Percentiles rank a stretch among this genome's conserved stretches.
phyloP scores from a whole-genome alignment of 805 yeast genomes.

The Starmera amethionina region DNA sequence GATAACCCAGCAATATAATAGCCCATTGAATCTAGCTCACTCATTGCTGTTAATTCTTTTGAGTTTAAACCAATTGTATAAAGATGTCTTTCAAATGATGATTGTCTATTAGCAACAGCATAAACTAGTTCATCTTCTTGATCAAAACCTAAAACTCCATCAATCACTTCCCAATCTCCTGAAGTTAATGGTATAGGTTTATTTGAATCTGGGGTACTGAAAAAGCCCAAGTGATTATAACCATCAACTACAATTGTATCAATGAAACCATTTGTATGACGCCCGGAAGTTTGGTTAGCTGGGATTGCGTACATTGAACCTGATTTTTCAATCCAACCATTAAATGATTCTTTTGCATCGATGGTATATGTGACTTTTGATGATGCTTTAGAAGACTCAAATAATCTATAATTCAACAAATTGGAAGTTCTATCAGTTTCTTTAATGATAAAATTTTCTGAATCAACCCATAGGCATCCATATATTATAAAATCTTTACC shows the following conservation, averaged over 20 bases:
- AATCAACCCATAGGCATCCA: slow-evolving; percentile 50
- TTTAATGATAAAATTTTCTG: slow-evolving; percentile 41
- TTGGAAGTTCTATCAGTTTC: slow-evolving; percentile 57
- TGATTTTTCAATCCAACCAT: slow-evolving; percentile 53
- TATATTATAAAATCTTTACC: slow-evolving; percentile 47
- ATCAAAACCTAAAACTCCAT: slow-evolving; percentile 38
- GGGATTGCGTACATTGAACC: slow-evolving; percentile 31
- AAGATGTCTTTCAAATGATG: slow-evolving; percentile 43
- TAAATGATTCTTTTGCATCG: slow-evolving; percentile 30
- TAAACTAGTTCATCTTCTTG: slow-evolving; percentile 35
- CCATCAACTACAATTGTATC: slow-evolving; percentile 48
- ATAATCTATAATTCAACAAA: slow-evolving; percentile 37
- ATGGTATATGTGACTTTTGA: slow-evolving; percentile 32
- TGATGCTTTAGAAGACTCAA: slow-evolving; percentile 20
- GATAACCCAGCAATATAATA: slow-evolving; percentile 46
- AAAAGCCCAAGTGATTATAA: slow-evolving; percentile 57
- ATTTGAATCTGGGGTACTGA: slow-evolving; percentile 31
- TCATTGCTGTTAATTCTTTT: slow-evolving; percentile 15
- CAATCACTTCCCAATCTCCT: slow-evolving; percentile 45
- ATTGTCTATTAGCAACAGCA: slow-evolving; percentile 47
- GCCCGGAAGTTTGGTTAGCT: slow-evolving; percentile 18
- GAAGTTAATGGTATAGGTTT: slow-evolving; percentile 31
- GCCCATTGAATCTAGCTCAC: slow-evolving; percentile 27
- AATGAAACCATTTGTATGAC: slow-evolving; percentile 42
- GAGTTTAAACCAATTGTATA: slow-evolving; percentile 35